Percentiles rank a stretch among this genome's conserved stretches.
These are phyloP conservation scores for Aspergillus clavatus DNA, from an alignment of 2,329 filamentous ascomycete species.

Conservation along the genomic window DNA sequence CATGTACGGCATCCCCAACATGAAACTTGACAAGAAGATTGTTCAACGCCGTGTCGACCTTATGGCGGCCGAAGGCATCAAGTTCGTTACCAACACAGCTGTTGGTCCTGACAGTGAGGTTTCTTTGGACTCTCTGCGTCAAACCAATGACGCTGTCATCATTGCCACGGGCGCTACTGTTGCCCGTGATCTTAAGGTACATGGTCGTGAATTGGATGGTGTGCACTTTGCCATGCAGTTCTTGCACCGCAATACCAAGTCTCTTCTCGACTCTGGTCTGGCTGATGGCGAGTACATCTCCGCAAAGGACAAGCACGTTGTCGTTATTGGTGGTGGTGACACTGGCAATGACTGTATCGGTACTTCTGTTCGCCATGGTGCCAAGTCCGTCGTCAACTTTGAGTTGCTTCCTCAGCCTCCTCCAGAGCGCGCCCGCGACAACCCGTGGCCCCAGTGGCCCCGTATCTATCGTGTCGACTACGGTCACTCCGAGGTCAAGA, in stretches of 20 bases:
- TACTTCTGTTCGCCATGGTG: slow-evolving; percentile 90
- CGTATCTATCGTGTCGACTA: slow-evolving; percentile 98
- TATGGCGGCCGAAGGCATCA: slow-evolving; percentile 83
- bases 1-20: slow-evolving; percentile 99
- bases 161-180: slow-evolving; percentile 92
- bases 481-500: slow-evolving; percentile 90
- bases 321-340: slow-evolving; percentile 96
- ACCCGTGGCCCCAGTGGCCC: slow-evolving; percentile 98
- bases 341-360: slow-evolving; percentile 98
- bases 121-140: slow-evolving; percentile 66
- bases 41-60: slow-evolving; percentile 94
- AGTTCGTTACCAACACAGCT: slow-evolving; percentile 71
- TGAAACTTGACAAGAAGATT: slow-evolving; percentile 98
- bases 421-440: slow-evolving; percentile 82
- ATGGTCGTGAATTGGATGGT: slow-evolving; percentile 79
- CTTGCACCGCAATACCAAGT: slow-evolving; percentile 96
- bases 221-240: slow-evolving; percentile 98
- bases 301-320: slow-evolving; percentile 90
- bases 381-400: slow-evolving; percentile 94
- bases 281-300: slow-evolving; percentile 82
- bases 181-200: slow-evolving; percentile 85
- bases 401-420: slow-evolving; percentile 91
- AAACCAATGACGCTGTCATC: slow-evolving; percentile 74
- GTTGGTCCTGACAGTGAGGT: slow-evolving; percentile 70
- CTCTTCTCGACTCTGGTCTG: slow-evolving; percentile 85